Evolutionary conservation across 2,329 filamentous ascomycete genomes (phyloP), one percentile per base, ranked within the genome.

Genomic region (Fusarium sublunatum): DNA sequence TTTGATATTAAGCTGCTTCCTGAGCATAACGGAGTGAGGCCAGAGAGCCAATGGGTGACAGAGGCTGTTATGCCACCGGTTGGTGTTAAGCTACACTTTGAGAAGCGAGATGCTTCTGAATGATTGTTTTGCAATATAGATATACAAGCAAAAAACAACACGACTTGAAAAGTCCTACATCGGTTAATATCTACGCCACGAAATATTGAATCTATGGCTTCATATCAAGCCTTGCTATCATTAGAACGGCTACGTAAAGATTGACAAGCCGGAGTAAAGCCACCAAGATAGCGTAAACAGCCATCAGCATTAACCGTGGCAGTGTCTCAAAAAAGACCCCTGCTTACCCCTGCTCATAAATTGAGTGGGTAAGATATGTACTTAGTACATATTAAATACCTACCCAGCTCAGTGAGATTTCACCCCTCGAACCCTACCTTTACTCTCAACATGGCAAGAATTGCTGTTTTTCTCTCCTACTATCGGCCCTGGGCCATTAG

Each of bases 1-100:
- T 70, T 61, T 8, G 68, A 70, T 11, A 35, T 70, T 19, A 47
- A 54, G 13, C 63, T 70, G 2, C 68, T 68, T 7, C 35, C 66
- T 4, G 44, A 62, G 29, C 67, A 69, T 8, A 43, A 64, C 2
- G 68, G 68, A 0, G 50, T 66, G 31, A 50, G 68, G 0, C 68
- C 68, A 2, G 49, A 58, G 26, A 68, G 63, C 24, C 32, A 26
- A 2, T 70, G 68, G 68, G 4, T 68, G 3, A 57, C 64, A 2
- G 68, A 70, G 31, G 64, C 66, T 12, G 24, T 62, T 7, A 47
- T 70, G 35, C 68, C 68, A 2, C 68, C 68, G 1, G 40, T 54
- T 9, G 68, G 68, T 7, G 63, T 41, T 0, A 69, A 52, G 39
- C 36, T 70, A 1, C 41, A 24, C 31, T 55, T 69, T 2, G 66